Base-by-base conservation (phyloP, 306 rosid genomes). In the Cucurbita argyrosperma region DNA sequence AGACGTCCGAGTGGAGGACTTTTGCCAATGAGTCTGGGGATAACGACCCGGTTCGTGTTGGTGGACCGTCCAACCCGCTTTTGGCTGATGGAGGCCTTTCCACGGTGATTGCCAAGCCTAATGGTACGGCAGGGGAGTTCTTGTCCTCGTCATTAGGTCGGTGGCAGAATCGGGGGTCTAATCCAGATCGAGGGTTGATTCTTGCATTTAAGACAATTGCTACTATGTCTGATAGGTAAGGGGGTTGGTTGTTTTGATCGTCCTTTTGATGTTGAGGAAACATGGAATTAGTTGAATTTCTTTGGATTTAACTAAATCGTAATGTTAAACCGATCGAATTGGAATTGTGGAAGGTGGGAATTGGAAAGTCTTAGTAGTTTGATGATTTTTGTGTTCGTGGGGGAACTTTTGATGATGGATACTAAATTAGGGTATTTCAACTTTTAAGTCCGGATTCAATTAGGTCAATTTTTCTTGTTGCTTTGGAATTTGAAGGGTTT, bases 111-210 rank as follows among this genome's bases (percentile, higher is more conserved):
- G 96, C 96, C 13, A 90, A 88, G 78, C 95, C 96, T 59, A 90
- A 90, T 70, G 97, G 96, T 5, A 83, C 90, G n/a, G 38, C 85
- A 47, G 95, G 91, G 23, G 97, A 94, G 59, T 94, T 90, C 35
- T 80, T 90, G 5, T 90, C 98, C 0, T 87, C 96, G 11, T 94
- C 98, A 6, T 85, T 94, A 10, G 94, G 98, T 5, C 87, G 96
- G 66, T 94, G 98, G 98, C 98, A 94, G 95, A 94, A 90, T 78
- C 97, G 98, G 3, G 98, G 98, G 14, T 76, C 92, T 11, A 86
- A 90, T 75, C 94, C 97, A 23, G 98, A 94, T 82, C 97, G 98
- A 23, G 94, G 92, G 5, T 64, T 94, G 79, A 89, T 90, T 10
- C 82, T 85, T 30, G 98, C 97, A 8, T 90, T 94, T 82, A 88